A percentile compares a stretch with the other conserved stretches of the same genome.
These are phyloP conservation scores for Arachis hypogaea DNA, from an alignment of 306 rosid species.

Conservation along the genomic window DNA sequence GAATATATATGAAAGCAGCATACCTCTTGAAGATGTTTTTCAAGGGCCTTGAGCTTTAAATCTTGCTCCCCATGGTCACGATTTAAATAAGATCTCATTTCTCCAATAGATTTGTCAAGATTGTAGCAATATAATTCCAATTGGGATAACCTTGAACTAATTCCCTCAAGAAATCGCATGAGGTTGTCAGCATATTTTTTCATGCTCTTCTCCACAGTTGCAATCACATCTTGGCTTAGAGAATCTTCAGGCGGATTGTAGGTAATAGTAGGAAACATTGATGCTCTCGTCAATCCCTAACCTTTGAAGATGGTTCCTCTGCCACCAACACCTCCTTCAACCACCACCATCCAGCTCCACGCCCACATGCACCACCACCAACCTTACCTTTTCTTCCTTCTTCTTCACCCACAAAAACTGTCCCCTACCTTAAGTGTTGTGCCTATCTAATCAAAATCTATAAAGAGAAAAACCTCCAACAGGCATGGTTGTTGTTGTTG, in stretches of 20 bases:
- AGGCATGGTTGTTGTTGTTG: too few relatives aligned
- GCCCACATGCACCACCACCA: too few relatives aligned
- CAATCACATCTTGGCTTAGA: constrained; percentile 71
- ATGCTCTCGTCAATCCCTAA: too few relatives aligned
- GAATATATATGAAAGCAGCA: constrained; percentile 40
- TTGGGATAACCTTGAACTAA: constrained; percentile 94
- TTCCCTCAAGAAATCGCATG: constrained; percentile 95
- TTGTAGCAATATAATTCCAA: constrained; percentile 95
- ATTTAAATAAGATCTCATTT: constrained; percentile 78
- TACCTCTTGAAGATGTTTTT: constrained; percentile 92
- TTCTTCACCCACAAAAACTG: too few relatives aligned
- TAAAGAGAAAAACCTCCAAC: too few relatives aligned
- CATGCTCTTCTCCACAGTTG: constrained; percentile 89
- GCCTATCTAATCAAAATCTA: too few relatives aligned
- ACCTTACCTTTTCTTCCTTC: too few relatives aligned
- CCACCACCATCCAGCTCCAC: too few relatives aligned
- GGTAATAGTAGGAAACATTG: constrained; percentile 57
- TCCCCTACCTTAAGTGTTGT: too few relatives aligned
- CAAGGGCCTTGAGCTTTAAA: constrained; percentile 83
- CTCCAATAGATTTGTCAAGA: constrained; percentile 95
- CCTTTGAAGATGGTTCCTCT: too few relatives aligned
- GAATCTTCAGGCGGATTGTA: constrained; percentile 86
- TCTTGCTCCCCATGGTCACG: constrained; percentile 87
- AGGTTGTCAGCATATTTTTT: constrained; percentile 88
- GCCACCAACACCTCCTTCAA: too few relatives aligned